These are phyloP conservation scores for Coemansia sp. DNA, from an alignment of 192 early-diverging fungal genomes.

Conservation along the genomic window DNA sequence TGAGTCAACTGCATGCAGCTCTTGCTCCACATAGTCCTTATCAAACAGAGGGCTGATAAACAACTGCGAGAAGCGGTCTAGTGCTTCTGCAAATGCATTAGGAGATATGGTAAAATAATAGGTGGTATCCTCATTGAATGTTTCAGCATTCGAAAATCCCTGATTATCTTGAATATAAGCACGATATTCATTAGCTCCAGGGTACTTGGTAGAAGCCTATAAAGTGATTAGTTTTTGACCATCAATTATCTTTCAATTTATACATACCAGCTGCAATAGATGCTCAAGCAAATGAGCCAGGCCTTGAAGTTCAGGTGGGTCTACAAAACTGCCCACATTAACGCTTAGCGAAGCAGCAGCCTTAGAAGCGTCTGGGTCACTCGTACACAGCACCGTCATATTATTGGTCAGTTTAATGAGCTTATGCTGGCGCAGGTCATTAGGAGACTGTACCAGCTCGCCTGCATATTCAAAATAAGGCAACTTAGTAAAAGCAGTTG, in stretches of 20 bases:
- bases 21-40: constrained; percentile 77
- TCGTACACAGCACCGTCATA: constrained; percentile 58
- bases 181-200: constrained; percentile 62
- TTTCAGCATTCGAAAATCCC: constrained; percentile 34
- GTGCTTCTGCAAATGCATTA: constrained; percentile 54
- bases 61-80: constrained; percentile 74
- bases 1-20: constrained; percentile 87
- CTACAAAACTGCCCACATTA: constrained; percentile 58
- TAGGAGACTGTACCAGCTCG: constrained; percentile 50
- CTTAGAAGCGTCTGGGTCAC: constrained; percentile 52
- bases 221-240: neutral
- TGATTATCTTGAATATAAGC: constrained; percentile 26
- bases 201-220: constrained; percentile 66
- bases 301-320: constrained; percentile 59
- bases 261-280: constrained; percentile 57
- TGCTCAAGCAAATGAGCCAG: constrained; percentile 74
- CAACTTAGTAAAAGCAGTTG: neutral
- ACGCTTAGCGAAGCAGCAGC: constrained; percentile 61
- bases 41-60: constrained; percentile 85
- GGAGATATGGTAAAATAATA: constrained; percentile 20
- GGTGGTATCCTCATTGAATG: constrained; percentile 12
- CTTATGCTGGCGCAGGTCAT: constrained; percentile 59
- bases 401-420: constrained; percentile 59
- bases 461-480: constrained; percentile 27
- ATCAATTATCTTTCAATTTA: neutral